A percentile compares a stretch with the other conserved stretches of the same genome.
phyloP scores from a whole-genome alignment of 2,329 filamentous ascomycete genomes.

The Parastagonospora avenae region DNA sequence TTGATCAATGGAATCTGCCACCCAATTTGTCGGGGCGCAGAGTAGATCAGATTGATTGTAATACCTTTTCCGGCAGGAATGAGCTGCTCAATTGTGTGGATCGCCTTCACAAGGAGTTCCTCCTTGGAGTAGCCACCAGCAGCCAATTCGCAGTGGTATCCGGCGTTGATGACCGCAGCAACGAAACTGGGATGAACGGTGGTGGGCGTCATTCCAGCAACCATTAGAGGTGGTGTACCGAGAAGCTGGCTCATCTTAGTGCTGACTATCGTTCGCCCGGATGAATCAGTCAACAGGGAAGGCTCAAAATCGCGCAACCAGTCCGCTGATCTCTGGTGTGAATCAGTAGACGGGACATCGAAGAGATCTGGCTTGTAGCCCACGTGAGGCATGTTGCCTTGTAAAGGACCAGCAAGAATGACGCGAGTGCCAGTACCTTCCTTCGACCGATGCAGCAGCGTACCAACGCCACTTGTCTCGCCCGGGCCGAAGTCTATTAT shows the following conservation, averaged over 20 bases:
- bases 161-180: slow-evolving; percentile 88
- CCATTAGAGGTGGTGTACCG: slow-evolving; percentile 84
- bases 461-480: slow-evolving; percentile 22
- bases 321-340: slow-evolving; percentile 9
- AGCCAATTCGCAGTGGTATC: slow-evolving; percentile 90
- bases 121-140: slow-evolving; percentile 89
- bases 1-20: slow-evolving; percentile 90
- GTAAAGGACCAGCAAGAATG: slow-evolving; percentile 20
- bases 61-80: slow-evolving; percentile 88
- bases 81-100: slow-evolving; percentile 81
- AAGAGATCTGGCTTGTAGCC: slow-evolving; percentile 22
- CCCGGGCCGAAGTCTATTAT: slow-evolving; percentile 31
- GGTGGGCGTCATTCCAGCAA: slow-evolving; percentile 90
- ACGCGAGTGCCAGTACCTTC: slow-evolving; percentile 21
- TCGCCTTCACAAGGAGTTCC: slow-evolving; percentile 79
- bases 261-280: slow-evolving; percentile 13
- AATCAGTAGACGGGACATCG: slow-evolving; percentile 4
- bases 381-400: slow-evolving; percentile 13
- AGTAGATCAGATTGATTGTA: slow-evolving; percentile 87
- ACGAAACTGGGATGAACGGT: slow-evolving; percentile 93
- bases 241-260: slow-evolving; percentile 77
- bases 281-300: slow-evolving; percentile 8
- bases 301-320: slow-evolving; percentile 18
- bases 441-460: slow-evolving; percentile 17
- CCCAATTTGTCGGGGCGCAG: slow-evolving; percentile 84